A percentile compares a stretch with the other conserved stretches of the same genome.
Conservation (phyloP, 768 basidiomycete genomes). For the Termitomyces sp. region DNA sequence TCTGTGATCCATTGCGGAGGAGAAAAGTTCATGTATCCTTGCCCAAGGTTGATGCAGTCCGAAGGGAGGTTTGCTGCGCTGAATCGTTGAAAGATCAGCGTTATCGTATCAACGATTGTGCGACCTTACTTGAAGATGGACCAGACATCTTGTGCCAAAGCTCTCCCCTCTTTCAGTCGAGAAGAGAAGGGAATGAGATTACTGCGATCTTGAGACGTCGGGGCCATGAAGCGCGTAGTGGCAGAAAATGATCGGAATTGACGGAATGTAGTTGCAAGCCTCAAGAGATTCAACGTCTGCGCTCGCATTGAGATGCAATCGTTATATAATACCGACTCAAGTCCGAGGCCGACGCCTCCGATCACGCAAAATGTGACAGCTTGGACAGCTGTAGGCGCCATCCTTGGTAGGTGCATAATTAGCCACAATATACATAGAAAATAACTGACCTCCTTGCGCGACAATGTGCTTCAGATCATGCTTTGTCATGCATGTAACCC, state of each 20-base stretch:
- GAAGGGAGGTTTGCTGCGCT: conserved; percentile 86
- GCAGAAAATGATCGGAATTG: conserved; percentile 16
- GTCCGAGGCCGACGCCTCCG: conserved; percentile 16
- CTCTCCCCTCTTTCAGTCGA: conserved; percentile 71
- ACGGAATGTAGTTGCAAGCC: conserved; percentile 7
- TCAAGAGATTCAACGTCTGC: conserved; percentile 2
- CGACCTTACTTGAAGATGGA: conserved; percentile 76
- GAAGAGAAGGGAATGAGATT: conserved; percentile 68
- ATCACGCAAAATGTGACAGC: background rate
- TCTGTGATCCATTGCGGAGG: conserved; percentile 79
- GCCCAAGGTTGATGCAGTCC: conserved; percentile 95
- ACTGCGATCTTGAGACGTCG: conserved; percentile 31
- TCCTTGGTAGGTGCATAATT: background rate
- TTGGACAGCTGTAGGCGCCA: background rate
- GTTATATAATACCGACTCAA: conserved; percentile 9
- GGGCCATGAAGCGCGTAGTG: conserved; percentile 15
- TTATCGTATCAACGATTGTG: conserved; percentile 1
- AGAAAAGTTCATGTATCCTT: conserved; percentile 91
- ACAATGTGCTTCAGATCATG: too few relatives aligned
- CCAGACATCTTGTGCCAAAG: conserved; percentile 85
- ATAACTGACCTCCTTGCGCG: background rate
- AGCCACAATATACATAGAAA: background rate
- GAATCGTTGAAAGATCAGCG: conserved; percentile 14
- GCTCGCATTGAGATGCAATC: background rate
- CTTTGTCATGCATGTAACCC: background rate